A percentile compares a stretch with the other conserved stretches of the same genome.
phyloP scores from a whole-genome alignment of 2,329 filamentous ascomycete genomes.

The Phaeosphaeriaceae sp. region DNA sequence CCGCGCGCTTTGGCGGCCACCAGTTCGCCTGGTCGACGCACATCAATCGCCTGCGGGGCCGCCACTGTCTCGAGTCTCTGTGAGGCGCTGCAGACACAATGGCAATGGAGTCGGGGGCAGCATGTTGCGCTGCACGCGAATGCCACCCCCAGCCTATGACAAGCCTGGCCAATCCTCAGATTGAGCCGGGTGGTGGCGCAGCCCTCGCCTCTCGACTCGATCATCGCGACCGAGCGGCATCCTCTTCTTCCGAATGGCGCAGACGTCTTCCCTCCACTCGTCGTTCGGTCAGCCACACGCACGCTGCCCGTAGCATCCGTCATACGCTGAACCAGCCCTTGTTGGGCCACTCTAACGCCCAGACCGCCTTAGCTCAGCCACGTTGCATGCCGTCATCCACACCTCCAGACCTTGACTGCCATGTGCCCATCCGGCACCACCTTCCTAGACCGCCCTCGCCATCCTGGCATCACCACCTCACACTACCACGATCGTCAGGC shows the following conservation, averaged over 20 bases:
- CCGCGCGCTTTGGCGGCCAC: background rate
- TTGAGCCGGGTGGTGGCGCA: conserved; percentile 7
- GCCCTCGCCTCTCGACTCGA: background rate
- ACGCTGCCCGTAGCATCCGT: background rate
- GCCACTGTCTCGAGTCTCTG: background rate
- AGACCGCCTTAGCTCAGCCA: conserved; percentile 1
- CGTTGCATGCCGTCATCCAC: conserved; percentile 9
- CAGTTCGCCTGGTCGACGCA: background rate
- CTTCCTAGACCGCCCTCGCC: background rate
- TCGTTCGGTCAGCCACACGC: background rate
- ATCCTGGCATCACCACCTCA: conserved; percentile 4
- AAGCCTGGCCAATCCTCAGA: conserved; percentile 1
- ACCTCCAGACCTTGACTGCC: background rate
- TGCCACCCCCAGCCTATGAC: background rate
- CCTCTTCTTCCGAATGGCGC: background rate
- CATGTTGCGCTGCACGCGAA: background rate
- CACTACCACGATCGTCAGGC: conserved; percentile 7
- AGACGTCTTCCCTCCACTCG: background rate
- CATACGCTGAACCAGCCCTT: background rate
- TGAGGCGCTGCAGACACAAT: background rate
- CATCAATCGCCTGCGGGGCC: background rate
- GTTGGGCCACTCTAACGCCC: conserved; percentile 2
- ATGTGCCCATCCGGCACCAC: conserved; percentile 4
- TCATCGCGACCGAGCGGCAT: background rate
- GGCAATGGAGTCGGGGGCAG: background rate